Percentiles rank a stretch among this genome's conserved stretches.
Conservation (phyloP, 1,284 basidiomycete species). For the Trichosporon sp. region DNA sequence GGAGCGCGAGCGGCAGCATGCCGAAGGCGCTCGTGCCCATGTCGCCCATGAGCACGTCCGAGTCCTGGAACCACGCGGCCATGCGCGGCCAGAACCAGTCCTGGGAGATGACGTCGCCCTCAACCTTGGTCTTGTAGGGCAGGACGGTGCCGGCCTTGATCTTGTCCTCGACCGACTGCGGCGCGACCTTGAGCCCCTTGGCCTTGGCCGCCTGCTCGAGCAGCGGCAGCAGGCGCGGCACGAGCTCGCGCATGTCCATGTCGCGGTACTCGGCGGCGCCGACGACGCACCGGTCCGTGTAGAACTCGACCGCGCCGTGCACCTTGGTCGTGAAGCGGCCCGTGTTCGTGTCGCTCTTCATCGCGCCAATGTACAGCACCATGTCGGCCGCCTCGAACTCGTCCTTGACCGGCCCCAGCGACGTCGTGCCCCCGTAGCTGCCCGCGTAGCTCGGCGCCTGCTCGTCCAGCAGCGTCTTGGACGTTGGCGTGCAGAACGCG, state of each 20-base stretch:
- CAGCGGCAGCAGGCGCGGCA: conserved; percentile 48
- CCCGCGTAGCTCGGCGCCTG: conserved; percentile 77
- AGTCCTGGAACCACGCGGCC: conserved; percentile 65
- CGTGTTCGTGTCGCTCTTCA: conserved; percentile 82
- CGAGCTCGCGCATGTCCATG: conserved; percentile 51
- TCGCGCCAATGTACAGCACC: conserved; percentile 73
- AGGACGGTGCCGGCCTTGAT: conserved; percentile 28
- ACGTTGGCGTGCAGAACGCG: conserved; percentile 65
- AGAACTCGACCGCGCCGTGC: conserved; percentile 64
- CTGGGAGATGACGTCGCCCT: conserved; percentile 58
- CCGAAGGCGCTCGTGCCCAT: conserved; percentile 67
- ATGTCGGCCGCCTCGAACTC: conserved; percentile 77
- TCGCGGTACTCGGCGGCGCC: conserved; percentile 51
- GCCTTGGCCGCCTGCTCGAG: conserved; percentile 33
- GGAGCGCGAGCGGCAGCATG: conserved; percentile 69
- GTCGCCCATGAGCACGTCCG: conserved; percentile 63
- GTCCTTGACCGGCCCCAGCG: conserved; percentile 64
- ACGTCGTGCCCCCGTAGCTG: conserved; percentile 74
- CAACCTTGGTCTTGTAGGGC: conserved; percentile 23
- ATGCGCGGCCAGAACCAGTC: conserved; percentile 82
- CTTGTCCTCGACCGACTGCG: conserved; percentile 31
- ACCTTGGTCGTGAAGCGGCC: conserved; percentile 55
- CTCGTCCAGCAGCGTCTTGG: conserved; percentile 79
- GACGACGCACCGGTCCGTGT: conserved; percentile 71
- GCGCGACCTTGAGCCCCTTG: conserved; percentile 18